Conservation (phyloP, 768 basidiomycete genomes). For the Pleurotus citrinopileatus region DNA sequence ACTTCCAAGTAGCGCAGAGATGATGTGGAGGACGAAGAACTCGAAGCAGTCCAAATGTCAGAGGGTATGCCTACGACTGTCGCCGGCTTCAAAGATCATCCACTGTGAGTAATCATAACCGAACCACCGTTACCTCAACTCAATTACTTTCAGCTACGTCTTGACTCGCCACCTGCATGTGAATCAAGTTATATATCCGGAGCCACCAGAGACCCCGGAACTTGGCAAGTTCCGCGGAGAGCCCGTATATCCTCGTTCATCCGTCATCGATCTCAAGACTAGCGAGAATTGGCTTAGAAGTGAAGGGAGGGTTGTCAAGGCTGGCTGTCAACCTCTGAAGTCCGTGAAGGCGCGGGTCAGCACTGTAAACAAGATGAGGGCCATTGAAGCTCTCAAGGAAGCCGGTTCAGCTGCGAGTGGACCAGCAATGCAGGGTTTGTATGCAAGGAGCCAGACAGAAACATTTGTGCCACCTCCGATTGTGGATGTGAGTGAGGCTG, state of each 20-base stretch:
- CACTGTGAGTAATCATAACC: conserved; percentile 58
- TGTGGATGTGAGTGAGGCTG: conserved; percentile 59
- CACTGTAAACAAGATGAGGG: conserved; percentile 76
- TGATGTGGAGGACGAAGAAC: conserved; percentile 88
- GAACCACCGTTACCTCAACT: too few relatives aligned
- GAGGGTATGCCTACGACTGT: conserved; percentile 94
- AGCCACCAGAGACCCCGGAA: conserved; percentile 57
- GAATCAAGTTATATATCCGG: conserved; percentile 81
- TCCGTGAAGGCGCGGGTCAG: conserved; percentile 81
- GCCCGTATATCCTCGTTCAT: conserved; percentile 82
- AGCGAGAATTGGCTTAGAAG: conserved; percentile 93
- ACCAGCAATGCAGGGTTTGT: conserved; percentile 83
- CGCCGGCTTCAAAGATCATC: conserved; percentile 94
- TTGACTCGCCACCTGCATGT: conserved; percentile 85
- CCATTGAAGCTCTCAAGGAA: conserved; percentile 45
- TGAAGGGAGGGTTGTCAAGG: conserved; percentile 68
- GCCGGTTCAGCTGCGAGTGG: conserved; percentile 41
- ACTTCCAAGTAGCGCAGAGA: conserved; percentile 70
- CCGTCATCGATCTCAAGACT: conserved; percentile 84
- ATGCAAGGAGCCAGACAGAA: conserved; percentile 83
- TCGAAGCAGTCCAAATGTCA: conserved; percentile 69
- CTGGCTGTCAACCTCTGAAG: conserved; percentile 84
- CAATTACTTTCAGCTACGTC: conserved; percentile 55
- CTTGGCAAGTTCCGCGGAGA: conserved; percentile 93
- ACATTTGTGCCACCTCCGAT: conserved; percentile 77